A percentile compares a stretch with the other conserved stretches of the same genome.
Conservation (phyloP, 2,329 filamentous ascomycete genomes). For the Colletotrichum tanaceti region DNA sequence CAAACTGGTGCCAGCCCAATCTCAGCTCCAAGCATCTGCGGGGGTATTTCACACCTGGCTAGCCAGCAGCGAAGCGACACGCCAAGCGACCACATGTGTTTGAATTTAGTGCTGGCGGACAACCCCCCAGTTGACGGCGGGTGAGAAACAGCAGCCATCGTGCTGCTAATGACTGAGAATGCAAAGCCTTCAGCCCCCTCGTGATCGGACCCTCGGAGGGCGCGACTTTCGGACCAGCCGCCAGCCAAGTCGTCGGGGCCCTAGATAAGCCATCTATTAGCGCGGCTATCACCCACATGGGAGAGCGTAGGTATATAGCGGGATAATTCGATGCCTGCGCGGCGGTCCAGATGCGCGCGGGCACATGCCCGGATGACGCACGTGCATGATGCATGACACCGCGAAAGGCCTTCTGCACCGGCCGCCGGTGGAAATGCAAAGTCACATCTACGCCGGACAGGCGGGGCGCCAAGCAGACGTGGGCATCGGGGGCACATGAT, state of each 20-base stretch:
- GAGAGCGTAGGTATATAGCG: not conserved
- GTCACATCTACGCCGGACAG: too few relatives aligned
- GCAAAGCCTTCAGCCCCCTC: not conserved
- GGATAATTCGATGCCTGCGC: not conserved
- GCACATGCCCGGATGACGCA: conserved; percentile 23
- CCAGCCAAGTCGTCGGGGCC: not conserved
- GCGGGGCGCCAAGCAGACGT: not conserved
- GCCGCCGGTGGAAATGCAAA: too few relatives aligned
- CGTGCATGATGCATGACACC: conserved; percentile 28
- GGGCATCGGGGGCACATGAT: not conserved
- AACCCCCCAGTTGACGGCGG: not conserved
- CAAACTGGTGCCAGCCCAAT: too few relatives aligned
- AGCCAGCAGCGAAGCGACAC: accelerated
- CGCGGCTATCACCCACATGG: not conserved
- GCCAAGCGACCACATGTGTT: not conserved
- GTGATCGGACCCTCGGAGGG: not conserved
- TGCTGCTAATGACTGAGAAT: too few relatives aligned
- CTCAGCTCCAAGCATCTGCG: not conserved
- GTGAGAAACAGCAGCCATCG: not conserved
- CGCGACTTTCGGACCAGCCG: too few relatives aligned
- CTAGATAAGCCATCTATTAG: not conserved
- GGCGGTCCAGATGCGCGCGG: conserved; percentile 16
- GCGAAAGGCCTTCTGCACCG: conserved; percentile 9
- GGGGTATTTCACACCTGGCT: too few relatives aligned
- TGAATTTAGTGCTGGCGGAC: not conserved